Evolutionary conservation across 169 alveolate species (phyloP).

Genomic region (Plasmodium vivax): DNA sequence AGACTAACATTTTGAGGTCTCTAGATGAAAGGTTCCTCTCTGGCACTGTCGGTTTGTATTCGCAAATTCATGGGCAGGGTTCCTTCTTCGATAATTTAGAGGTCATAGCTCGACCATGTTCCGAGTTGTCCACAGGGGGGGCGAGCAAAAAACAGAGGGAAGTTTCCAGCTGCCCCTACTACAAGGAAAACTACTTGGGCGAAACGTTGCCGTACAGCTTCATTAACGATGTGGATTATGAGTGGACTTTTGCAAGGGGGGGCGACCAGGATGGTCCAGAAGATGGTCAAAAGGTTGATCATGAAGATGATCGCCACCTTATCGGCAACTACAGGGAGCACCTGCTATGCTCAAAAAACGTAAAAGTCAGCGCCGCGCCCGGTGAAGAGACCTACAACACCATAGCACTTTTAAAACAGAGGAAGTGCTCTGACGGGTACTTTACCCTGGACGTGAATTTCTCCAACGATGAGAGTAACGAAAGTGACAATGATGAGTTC

Average conservation of each 20-base stretch:
- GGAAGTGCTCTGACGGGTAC: constrained; percentile 41
- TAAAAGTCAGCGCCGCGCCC: neutral
- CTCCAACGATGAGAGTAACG: constrained; percentile 5
- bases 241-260: constrained; percentile 43
- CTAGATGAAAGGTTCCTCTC: constrained; percentile 88
- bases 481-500: neutral
- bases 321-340: neutral
- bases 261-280: neutral
- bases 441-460: constrained; percentile 36
- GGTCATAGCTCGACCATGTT: constrained; percentile 84
- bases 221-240: constrained; percentile 17
- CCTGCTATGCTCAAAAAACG: constrained; percentile 42
- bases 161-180: constrained; percentile 78
- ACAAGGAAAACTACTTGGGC: constrained; percentile 75
- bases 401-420: constrained; percentile 60
- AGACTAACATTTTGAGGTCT: constrained; percentile 76
- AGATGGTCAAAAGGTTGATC: neutral
- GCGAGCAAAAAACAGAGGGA: constrained; percentile 39
- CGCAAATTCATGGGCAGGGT: constrained; percentile 88
- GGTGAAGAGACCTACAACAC: neutral
- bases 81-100: constrained; percentile 86
- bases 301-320: neutral
- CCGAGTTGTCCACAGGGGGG: constrained; percentile 49
- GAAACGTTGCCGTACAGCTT: constrained; percentile 33
- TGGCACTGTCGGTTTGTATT: constrained; percentile 90